These are phyloP conservation scores for Simmondsia chinensis DNA, from an alignment of 148 eudicot species.

Conservation along the genomic window DNA sequence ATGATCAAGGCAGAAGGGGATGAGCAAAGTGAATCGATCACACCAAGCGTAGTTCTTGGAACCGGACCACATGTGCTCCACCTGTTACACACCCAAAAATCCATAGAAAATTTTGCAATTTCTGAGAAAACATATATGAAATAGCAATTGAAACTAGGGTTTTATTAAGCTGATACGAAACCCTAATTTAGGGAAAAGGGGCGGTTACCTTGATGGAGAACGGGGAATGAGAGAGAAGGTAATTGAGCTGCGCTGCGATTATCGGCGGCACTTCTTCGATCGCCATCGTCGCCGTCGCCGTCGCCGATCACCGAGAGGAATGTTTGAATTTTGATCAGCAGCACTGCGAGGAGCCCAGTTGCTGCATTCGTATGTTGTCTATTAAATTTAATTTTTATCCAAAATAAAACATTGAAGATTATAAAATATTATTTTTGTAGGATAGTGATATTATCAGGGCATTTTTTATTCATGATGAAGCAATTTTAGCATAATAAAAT, in stretches of 20 bases:
- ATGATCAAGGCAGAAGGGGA: constrained; percentile 86
- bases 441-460: no score
- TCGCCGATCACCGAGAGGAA: constrained; percentile 2
- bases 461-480: no score
- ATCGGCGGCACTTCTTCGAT: constrained; percentile 72
- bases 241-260: constrained; percentile 61
- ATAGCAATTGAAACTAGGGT: constrained; percentile 2
- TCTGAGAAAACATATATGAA: constrained; percentile 6
- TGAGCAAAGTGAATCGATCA: constrained; percentile 74
- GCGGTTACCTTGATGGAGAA: constrained; percentile 50
- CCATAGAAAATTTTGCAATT: no score
- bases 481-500: no score
- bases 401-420: no score
- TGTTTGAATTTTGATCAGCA: no score
- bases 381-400: no score
- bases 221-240: constrained; percentile 64
- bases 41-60: constrained; percentile 41
- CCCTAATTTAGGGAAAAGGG: constrained; percentile 7
- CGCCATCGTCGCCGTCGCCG: constrained; percentile 65
- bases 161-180: not conserved
- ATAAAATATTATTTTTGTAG: no score
- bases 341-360: no score
- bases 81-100: no score
- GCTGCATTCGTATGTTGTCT: no score
- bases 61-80: constrained; percentile 90